These are phyloP conservation scores for Haematococcus sp. DNA, from an alignment of 139 green algal genomes.

Conservation along the genomic window DNA sequence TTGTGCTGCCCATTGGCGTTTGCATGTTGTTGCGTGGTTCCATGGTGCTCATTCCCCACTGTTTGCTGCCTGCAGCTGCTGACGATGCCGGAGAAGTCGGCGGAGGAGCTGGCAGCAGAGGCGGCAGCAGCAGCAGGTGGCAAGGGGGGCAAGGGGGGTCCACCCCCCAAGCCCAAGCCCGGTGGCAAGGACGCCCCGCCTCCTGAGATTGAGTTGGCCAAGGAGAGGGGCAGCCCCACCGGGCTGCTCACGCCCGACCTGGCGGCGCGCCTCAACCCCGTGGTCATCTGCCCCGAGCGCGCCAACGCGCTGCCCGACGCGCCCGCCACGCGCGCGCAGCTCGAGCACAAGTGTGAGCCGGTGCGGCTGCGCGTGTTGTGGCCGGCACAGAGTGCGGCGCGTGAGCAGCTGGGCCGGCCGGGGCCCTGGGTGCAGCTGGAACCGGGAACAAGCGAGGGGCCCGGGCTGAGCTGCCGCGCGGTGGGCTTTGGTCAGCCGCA, in stretches of 20 bases:
- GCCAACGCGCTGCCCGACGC: conserved; percentile 39
- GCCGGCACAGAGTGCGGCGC: neutral
- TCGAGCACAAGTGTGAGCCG: conserved; percentile 35
- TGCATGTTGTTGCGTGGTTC: too few species aligned
- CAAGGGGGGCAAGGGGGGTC: conserved; percentile 7
- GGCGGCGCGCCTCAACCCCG: conserved; percentile 33
- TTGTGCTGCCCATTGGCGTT: neutral
- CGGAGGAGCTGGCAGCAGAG: conserved; percentile 2
- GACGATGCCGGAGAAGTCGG: conserved; percentile 8
- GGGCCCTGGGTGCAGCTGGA: conserved; percentile 2
- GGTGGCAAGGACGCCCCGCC: conserved; percentile 9
- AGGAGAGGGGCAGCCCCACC: conserved; percentile 6
- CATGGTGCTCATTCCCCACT: too few species aligned
- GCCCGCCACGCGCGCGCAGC: conserved; percentile 28
- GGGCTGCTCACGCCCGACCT: conserved; percentile 34
- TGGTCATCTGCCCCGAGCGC: conserved; percentile 30
- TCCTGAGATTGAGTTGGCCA: conserved; percentile 15
- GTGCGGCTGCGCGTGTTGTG: conserved; percentile 20
- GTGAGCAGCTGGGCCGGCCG: conserved; percentile 13
- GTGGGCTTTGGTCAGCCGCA: conserved; percentile 29
- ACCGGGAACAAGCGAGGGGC: neutral
- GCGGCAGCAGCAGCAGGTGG: neutral
- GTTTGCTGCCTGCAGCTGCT: conserved; percentile 14
- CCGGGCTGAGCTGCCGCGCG: neutral
- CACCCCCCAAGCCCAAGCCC: neutral